These are phyloP conservation scores for Uronychia binucleata DNA, from an alignment of 73 alveolate genomes.

Conservation along the genomic window DNA sequence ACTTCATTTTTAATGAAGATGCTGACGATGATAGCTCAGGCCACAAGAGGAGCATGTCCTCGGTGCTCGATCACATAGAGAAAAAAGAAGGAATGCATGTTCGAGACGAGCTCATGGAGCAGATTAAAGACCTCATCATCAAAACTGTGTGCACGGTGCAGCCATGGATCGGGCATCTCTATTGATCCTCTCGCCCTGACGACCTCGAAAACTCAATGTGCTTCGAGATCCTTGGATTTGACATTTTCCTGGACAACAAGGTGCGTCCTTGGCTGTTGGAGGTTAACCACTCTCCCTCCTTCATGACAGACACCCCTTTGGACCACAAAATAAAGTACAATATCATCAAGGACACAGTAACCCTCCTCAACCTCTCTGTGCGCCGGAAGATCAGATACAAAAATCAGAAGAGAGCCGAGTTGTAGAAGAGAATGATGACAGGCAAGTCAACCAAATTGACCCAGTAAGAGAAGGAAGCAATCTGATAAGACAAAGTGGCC, in stretches of 20 bases:
- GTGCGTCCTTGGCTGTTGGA: slow-evolving; percentile 25
- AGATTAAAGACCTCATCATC: slow-evolving; percentile 17
- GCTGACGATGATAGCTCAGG: too few relatives aligned
- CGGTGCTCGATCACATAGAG: too few relatives aligned
- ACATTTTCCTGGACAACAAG: slow-evolving; percentile 16
- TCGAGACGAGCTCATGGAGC: not conserved
- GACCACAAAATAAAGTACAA: slow-evolving; percentile 72
- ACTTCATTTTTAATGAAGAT: too few relatives aligned
- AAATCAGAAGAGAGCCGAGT: not conserved
- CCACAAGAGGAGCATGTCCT: too few relatives aligned
- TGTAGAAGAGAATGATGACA: slow-evolving; percentile 13
- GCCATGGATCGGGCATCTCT: not conserved
- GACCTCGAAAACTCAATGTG: slow-evolving; percentile 16
- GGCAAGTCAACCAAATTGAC: not conserved
- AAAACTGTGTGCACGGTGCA: slow-evolving; percentile 14
- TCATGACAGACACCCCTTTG: slow-evolving; percentile 70
- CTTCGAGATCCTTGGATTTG: slow-evolving; percentile 36
- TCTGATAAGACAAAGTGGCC: not conserved
- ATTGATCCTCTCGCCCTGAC: slow-evolving; percentile 23
- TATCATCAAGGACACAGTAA: slow-evolving; percentile 29
- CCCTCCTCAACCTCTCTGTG: not conserved
- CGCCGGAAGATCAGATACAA: slow-evolving; percentile 42
- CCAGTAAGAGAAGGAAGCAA: not conserved
- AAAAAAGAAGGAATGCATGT: too few relatives aligned
- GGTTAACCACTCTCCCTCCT: slow-evolving; percentile 69